Base-by-base conservation (phyloP, 2,329 filamentous ascomycete genomes). In the Orbilia blumenaviensis region DNA sequence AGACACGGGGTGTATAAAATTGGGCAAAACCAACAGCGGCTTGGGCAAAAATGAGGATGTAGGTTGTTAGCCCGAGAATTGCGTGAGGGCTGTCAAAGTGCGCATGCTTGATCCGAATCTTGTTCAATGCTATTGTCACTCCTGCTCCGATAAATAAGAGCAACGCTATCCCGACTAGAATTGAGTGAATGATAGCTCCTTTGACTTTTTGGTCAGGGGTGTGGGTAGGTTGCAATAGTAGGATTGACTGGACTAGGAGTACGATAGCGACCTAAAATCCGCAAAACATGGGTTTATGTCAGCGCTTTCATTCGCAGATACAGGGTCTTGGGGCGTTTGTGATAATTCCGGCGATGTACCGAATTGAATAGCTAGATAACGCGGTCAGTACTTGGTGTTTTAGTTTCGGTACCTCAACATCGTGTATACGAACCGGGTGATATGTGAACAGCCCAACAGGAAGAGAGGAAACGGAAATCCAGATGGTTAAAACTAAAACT, bases 151-250 rank as follows among this genome's bases (percentile, higher is more conserved):
- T 83, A 58, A 93, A 87, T 61, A 87, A 81, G 8, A 88, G 84
- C 63, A 92, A 84, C 44, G 89, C 88, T 52, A 92, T 80, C 27
- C 89, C 83, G 82, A 93, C 93, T 78, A 97, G 85, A 10, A 84
- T 83, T 23, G 89, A 90, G 83, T 99, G 94, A 52, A 88, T 82
- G 79, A 85, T 83, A 16, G 89, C 88, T 48, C 89, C 89, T 27
- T 84, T 79, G 41, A 83, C 83, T 84, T 97, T 97, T 84, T 97
- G 92, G 14, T 86, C 83, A 1, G 89, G 85, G 0, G 92, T 92
- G 80, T 91, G 88, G 0, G 94, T 97, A 1, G 94, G 95, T 83
- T 99, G 95, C 36, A 98, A 87, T 79, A 95, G 85, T 62, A 98
- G 89, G 78, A 94, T 89, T 66, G 90, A 91, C 85, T 97, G 91